A percentile compares a stretch with the other conserved stretches of the same genome.
Evolutionary conservation across 1,284 basidiomycete genomes (phyloP).

Genomic region (Boletus sp.): DNA sequence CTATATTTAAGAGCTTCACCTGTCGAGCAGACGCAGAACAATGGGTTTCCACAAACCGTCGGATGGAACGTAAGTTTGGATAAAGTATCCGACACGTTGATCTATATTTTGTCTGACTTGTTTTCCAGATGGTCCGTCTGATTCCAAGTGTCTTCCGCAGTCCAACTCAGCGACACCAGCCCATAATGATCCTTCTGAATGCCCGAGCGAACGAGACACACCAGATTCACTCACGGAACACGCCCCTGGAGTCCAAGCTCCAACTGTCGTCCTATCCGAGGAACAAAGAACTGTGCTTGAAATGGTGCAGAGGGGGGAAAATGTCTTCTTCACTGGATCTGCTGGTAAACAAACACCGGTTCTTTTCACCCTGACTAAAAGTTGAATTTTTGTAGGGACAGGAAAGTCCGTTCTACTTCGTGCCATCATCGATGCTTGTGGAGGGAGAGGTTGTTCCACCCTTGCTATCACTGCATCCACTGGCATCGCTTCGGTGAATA

Average conservation of each 20-base stretch:
- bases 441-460: conserved; percentile 61
- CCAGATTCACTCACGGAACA: background rate
- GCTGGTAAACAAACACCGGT: conserved; percentile 51
- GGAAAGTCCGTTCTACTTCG: conserved; percentile 95
- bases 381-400: conserved; percentile 60
- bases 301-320: conserved; percentile 51
- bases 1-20: conserved; percentile 50
- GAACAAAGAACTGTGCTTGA: conserved; percentile 55
- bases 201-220: background rate
- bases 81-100: background rate
- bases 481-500: conserved; percentile 93
- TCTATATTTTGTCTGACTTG: background rate
- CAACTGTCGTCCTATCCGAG: conserved; percentile 37
- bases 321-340: conserved; percentile 81
- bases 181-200: background rate
- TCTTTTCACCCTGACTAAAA: background rate
- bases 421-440: conserved; percentile 73
- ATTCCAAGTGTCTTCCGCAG: background rate
- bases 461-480: conserved; percentile 92
- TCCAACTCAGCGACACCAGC: background rate
- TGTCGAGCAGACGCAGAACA: conserved; percentile 42
- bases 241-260: background rate
- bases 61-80: conserved; percentile 19
- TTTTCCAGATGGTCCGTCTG: conserved; percentile 9
- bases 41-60: conserved; percentile 38